Evolutionary conservation across 2,329 filamentous ascomycete genomes (phyloP).

Genomic region (Colletotrichum lupini): DNA sequence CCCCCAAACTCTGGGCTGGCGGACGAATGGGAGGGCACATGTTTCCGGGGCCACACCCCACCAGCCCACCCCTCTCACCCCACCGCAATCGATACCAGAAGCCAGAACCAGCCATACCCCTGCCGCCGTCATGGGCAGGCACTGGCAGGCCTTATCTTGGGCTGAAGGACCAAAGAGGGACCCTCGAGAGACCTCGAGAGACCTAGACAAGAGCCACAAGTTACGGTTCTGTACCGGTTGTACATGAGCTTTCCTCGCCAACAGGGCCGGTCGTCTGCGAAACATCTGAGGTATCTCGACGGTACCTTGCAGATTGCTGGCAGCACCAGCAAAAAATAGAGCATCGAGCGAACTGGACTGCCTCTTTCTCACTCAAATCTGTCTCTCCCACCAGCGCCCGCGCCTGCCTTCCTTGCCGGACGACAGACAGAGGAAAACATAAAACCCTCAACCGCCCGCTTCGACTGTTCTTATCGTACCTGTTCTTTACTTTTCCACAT

Average conservation of each 20-base stretch:
- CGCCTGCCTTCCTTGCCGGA: slow-evolving; percentile 1
- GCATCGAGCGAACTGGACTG: slow-evolving; percentile 15
- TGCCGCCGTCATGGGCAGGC: slow-evolving; percentile 26
- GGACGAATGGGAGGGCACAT: slow-evolving; percentile 22
- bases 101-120: slow-evolving; percentile 31
- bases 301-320: slow-evolving; percentile 26
- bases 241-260: slow-evolving; percentile 6
- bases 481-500: slow-evolving; percentile 1
- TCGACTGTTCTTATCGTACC: slow-evolving; percentile 19
- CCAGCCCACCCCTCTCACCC: slow-evolving; percentile 29
- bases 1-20: slow-evolving; percentile 29
- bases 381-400: slow-evolving; percentile 16
- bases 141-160: slow-evolving; percentile 34
- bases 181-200: not conserved
- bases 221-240: slow-evolving; percentile 27
- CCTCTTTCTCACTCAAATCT: slow-evolving; percentile 1
- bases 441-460: slow-evolving; percentile 39
- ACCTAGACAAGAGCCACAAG: slow-evolving; percentile 14
- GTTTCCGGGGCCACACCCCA: slow-evolving; percentile 33
- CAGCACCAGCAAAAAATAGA: slow-evolving; percentile 1
- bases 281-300: slow-evolving; percentile 20
- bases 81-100: slow-evolving; percentile 32
- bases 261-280: slow-evolving; percentile 1
- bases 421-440: slow-evolving; percentile 30
- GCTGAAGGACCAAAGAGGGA: slow-evolving; percentile 18